These are phyloP conservation scores for Pseudomassariella vexata DNA, from an alignment of 2,329 filamentous ascomycete species.

Conservation along the genomic window DNA sequence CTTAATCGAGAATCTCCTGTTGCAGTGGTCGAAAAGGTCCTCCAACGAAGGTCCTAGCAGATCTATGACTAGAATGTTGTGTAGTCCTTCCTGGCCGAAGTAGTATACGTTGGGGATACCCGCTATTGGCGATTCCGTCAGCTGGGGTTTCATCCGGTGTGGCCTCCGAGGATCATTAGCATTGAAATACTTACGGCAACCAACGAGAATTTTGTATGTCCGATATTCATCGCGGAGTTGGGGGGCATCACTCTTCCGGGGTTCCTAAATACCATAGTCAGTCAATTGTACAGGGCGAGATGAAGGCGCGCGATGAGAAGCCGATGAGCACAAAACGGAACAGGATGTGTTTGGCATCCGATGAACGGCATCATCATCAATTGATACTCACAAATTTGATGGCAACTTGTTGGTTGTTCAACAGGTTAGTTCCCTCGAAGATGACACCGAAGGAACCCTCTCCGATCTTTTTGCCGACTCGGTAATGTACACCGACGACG, in stretches of 20 bases:
- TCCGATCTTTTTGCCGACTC: conserved; percentile 98
- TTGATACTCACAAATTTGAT: conserved; percentile 86
- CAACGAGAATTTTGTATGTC: conserved; percentile 98
- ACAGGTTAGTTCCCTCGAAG: conserved; percentile 94
- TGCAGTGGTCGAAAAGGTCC: conserved; percentile 96
- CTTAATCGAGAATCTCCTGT: conserved; percentile 90
- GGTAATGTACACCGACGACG: conserved; percentile 97
- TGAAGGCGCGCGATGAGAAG: too few species aligned
- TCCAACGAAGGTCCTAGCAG: conserved; percentile 90
- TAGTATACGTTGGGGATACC: conserved; percentile 99
- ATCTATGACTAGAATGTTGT: conserved; percentile 98
- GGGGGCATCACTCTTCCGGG: conserved; percentile 95
- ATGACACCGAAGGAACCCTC: conserved; percentile 98
- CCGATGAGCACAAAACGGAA: too few species aligned
- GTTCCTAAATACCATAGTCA: conserved; percentile 61
- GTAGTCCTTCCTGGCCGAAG: conserved; percentile 95
- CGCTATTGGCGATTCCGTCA: conserved; percentile 47
- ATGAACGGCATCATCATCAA: conserved; percentile 1
- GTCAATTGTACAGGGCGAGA: too few species aligned
- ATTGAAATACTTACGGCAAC: conserved; percentile 82
- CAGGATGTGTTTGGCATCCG: too few species aligned
- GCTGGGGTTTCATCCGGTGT: conserved; percentile 10
- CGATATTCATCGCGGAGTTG: conserved; percentile 97
- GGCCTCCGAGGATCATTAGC: too few species aligned
- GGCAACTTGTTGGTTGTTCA: conserved; percentile 98